These are phyloP conservation scores for Sporormia fimetaria DNA, from an alignment of 495 filamentous ascomycete genomes.

Conservation along the genomic window DNA sequence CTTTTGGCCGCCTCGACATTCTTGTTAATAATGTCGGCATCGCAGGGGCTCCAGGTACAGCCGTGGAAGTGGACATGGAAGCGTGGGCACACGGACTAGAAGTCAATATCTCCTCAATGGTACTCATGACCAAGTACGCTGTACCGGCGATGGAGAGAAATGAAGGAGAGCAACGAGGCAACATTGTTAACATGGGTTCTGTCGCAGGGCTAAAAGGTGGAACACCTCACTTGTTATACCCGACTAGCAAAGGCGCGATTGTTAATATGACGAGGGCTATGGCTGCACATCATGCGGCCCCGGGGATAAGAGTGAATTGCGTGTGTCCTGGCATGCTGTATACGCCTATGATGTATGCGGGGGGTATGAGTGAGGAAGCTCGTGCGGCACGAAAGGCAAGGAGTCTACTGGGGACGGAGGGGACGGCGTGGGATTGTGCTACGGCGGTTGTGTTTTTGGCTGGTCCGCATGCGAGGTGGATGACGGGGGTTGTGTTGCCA, in stretches of 20 bases:
- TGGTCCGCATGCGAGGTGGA: conserved; percentile 19
- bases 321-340: conserved; percentile 52
- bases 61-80: conserved; percentile 43
- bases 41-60: conserved; percentile 42
- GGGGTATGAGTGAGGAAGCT: conserved; percentile 41
- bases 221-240: conserved; percentile 49
- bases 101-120: conserved; percentile 50
- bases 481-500: conserved; percentile 20
- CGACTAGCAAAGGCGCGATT: conserved; percentile 49
- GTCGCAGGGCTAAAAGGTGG: conserved; percentile 48
- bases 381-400: conserved; percentile 38
- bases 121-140: conserved; percentile 44
- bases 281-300: conserved; percentile 44
- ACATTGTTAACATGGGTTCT: conserved; percentile 47
- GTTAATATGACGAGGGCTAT: conserved; percentile 49
- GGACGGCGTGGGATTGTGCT: conserved; percentile 42
- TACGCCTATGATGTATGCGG: conserved; percentile 48
- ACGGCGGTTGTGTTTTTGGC: conserved; percentile 17
- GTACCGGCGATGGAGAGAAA: conserved; percentile 45
- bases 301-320: conserved; percentile 48
- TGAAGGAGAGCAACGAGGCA: conserved; percentile 3
- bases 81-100: conserved; percentile 43
- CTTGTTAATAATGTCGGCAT: conserved; percentile 49
- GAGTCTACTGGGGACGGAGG: conserved; percentile 44
- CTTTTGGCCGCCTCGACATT: conserved; percentile 44